Percentiles rank a stretch among this genome's conserved stretches.
Conservation (phyloP, 2,329 filamentous ascomycete species). For the Clonostachys rhizophaga region DNA sequence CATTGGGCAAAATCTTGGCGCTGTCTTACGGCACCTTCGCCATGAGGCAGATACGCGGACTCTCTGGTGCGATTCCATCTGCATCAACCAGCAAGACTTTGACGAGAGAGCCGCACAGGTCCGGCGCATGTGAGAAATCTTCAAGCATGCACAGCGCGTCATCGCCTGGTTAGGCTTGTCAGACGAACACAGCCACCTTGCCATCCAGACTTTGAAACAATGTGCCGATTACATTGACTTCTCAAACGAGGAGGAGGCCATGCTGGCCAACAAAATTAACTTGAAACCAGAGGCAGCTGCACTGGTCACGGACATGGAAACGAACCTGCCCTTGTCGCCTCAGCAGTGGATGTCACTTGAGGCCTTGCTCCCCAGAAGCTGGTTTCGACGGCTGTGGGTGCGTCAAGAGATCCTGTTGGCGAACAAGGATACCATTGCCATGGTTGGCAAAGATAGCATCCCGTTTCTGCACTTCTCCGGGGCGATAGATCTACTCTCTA, state of each 20-base stretch:
- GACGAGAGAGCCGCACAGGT: slow-evolving; percentile 3
- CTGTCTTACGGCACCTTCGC: neutral
- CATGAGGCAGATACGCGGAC: neutral
- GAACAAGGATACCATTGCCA: neutral
- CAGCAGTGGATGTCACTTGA: neutral
- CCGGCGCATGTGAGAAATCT: slow-evolving; percentile 1
- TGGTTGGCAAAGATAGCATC: neutral
- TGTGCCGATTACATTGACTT: neutral
- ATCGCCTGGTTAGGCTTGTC: neutral
- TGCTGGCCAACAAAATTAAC: neutral
- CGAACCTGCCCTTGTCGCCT: neutral
- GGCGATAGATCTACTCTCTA: neutral
- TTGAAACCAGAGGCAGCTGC: neutral
- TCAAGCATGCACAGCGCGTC: neutral
- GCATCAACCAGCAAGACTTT: slow-evolving; percentile 4
- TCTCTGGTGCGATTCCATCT: slow-evolving; percentile 1
- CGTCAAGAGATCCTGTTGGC: neutral
- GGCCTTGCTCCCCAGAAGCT: neutral
- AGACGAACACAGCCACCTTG: neutral
- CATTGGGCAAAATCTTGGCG: neutral
- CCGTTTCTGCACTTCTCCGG: neutral
- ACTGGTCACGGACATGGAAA: neutral
- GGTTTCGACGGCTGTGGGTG: slow-evolving; percentile 2
- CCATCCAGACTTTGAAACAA: neutral
- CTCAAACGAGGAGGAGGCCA: neutral